Conservation (phyloP, 805 yeast genomes). For the Candida ulmi region DNA sequence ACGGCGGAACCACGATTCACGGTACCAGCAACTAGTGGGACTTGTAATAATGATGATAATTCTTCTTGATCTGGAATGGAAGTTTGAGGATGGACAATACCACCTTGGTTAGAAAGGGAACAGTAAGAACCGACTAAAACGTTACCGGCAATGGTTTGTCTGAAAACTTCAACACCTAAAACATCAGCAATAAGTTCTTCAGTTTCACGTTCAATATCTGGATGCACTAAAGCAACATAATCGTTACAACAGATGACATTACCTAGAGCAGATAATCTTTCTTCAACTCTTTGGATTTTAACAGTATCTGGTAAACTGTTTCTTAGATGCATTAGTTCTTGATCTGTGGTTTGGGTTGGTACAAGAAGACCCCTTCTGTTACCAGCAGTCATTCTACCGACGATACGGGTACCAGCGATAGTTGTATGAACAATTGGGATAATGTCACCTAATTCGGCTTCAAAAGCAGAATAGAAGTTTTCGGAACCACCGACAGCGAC, state of each 20-base stretch:
- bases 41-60: slow-evolving; percentile 88
- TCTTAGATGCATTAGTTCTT: slow-evolving; percentile 95
- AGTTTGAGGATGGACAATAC: slow-evolving; percentile 96
- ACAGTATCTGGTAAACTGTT: slow-evolving; percentile 93
- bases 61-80: slow-evolving; percentile 98
- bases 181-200: slow-evolving; percentile 98
- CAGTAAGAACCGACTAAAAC: slow-evolving; percentile 97
- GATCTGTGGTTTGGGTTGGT: slow-evolving; percentile 97
- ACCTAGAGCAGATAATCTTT: slow-evolving; percentile 93
- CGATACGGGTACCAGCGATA: slow-evolving; percentile 95
- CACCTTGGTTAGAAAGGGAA: slow-evolving; percentile 93
- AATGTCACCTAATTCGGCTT: slow-evolving; percentile 94
- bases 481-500: slow-evolving; percentile 97
- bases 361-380: slow-evolving; percentile 96
- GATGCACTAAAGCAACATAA: slow-evolving; percentile 97
- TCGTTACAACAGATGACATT: slow-evolving; percentile 98
- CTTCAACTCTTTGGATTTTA: slow-evolving; percentile 96
- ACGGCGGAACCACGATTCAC: slow-evolving; percentile 97
- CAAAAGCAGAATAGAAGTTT: slow-evolving; percentile 87
- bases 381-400: slow-evolving; percentile 98
- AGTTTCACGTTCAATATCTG: slow-evolving; percentile 98
- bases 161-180: slow-evolving; percentile 96
- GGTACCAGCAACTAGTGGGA: slow-evolving; percentile 97
- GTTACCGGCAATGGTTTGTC: slow-evolving; percentile 98
- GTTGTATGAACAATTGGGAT: slow-evolving; percentile 96